These are phyloP conservation scores for Bombardia bombarda DNA, from an alignment of 495 filamentous ascomycete species.

Conservation along the genomic window DNA sequence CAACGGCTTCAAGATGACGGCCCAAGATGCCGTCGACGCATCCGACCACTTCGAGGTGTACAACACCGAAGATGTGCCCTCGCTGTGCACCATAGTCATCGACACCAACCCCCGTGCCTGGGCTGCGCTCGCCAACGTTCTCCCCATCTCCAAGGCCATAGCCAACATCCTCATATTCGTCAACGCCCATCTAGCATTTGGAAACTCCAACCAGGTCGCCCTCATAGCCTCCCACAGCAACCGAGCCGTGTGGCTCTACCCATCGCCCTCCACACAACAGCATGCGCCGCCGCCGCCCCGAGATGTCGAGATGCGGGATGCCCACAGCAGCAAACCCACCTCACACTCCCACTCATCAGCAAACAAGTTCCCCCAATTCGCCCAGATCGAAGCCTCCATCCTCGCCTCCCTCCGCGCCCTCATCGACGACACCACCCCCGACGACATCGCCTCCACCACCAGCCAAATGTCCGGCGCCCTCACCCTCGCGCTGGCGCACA, in stretches of 20 bases:
- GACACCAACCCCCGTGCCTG: slow-evolving; percentile 96
- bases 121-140: slow-evolving; percentile 64
- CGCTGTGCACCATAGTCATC: slow-evolving; percentile 82
- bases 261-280: too few species aligned
- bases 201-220: slow-evolving; percentile 85
- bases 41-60: slow-evolving; percentile 71
- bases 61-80: slow-evolving; percentile 62
- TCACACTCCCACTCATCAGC: slow-evolving; percentile 43
- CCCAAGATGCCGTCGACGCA: slow-evolving; percentile 76
- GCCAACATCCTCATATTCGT: slow-evolving; percentile 92
- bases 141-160: slow-evolving; percentile 78
- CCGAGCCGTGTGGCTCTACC: slow-evolving; percentile 83
- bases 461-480: slow-evolving; percentile 86
- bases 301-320: slow-evolving; percentile 42
- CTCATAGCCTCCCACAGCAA: slow-evolving; percentile 85
- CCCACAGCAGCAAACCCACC: neutral
- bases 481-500: slow-evolving; percentile 81
- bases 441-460: slow-evolving; percentile 54
- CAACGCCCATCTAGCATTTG: slow-evolving; percentile 89
- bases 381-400: slow-evolving; percentile 71
- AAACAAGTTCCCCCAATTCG: slow-evolving; percentile 93
- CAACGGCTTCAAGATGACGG: slow-evolving; percentile 17
- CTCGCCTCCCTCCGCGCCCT: slow-evolving; percentile 61
- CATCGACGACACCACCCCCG: slow-evolving; percentile 53
- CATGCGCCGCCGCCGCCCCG: slow-evolving; percentile 19